Percentiles rank a stretch among this genome's conserved stretches.
phyloP scores from a whole-genome alignment of 164 flowering plant species.

The Euptelea pleiosperma region DNA sequence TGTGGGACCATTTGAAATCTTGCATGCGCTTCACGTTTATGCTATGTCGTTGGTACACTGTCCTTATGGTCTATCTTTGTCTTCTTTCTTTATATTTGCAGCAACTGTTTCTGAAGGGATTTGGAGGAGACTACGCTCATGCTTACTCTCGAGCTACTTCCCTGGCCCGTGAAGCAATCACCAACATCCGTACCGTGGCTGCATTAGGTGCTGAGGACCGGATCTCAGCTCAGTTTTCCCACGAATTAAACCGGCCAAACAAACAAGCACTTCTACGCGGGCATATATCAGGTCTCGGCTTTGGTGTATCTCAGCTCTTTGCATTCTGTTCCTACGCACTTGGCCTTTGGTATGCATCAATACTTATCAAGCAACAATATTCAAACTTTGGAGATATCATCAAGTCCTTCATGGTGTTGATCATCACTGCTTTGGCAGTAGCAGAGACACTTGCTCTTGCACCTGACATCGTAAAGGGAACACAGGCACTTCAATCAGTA shows the following conservation, averaged over 20 bases:
- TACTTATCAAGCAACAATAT: slow-evolving; percentile 38
- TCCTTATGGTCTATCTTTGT: not conserved
- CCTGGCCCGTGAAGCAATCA: slow-evolving; percentile 74
- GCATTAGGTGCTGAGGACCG: slow-evolving; percentile 68
- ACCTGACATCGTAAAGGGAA: slow-evolving; percentile 62
- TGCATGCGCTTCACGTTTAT: too few relatives aligned
- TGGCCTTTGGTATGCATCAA: slow-evolving; percentile 76
- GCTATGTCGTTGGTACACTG: too few relatives aligned
- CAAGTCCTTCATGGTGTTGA: slow-evolving; percentile 66
- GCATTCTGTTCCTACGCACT: slow-evolving; percentile 63
- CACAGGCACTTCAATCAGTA: slow-evolving; percentile 64
- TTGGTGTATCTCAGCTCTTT: slow-evolving; percentile 58
- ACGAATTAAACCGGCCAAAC: slow-evolving; percentile 41
- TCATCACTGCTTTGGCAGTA: slow-evolving; percentile 56
- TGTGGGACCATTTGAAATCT: too few relatives aligned
- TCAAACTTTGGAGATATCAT: slow-evolving; percentile 62
- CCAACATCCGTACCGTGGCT: slow-evolving; percentile 71
- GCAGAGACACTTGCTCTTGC: slow-evolving; percentile 75
- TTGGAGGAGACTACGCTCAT: slow-evolving; percentile 59
- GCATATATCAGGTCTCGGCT: slow-evolving; percentile 69
- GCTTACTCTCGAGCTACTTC: slow-evolving; percentile 53
- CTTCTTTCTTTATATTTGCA: slow-evolving; percentile 23
- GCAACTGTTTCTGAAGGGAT: slow-evolving; percentile 74
- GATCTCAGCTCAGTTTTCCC: slow-evolving; percentile 39
- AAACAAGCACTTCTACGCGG: slow-evolving; percentile 56